Percentiles rank a stretch among this genome's conserved stretches.
These are phyloP conservation scores for Rhizoctonia solani DNA, from an alignment of 1,284 basidiomycete species.

Conservation along the genomic window DNA sequence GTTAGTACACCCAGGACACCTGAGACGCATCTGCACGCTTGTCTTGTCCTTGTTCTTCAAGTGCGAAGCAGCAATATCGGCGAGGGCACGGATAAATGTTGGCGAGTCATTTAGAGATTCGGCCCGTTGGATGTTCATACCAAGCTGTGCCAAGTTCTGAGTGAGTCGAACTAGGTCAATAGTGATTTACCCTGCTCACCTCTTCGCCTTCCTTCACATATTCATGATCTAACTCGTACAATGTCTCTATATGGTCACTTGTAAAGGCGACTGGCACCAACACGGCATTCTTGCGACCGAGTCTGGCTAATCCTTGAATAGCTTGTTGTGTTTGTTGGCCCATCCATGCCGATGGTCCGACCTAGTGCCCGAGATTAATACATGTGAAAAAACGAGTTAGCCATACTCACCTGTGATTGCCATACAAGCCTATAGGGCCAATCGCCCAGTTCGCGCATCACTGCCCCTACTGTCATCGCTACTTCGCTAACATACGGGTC, in stretches of 20 bases:
- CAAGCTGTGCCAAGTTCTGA: slow-evolving; percentile 62
- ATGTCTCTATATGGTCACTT: slow-evolving; percentile 98
- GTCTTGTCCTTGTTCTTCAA: slow-evolving; percentile 64
- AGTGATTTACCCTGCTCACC: slow-evolving; percentile 51
- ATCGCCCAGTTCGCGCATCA: slow-evolving; percentile 74
- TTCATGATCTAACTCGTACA: slow-evolving; percentile 96
- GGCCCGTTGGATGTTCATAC: slow-evolving; percentile 88
- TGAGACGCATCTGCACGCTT: slow-evolving; percentile 80
- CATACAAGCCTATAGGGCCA: slow-evolving; percentile 88
- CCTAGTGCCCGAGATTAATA: slow-evolving; percentile 44
- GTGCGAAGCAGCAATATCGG: slow-evolving; percentile 89
- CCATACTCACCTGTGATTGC: slow-evolving; percentile 73
- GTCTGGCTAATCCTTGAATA: slow-evolving; percentile 87
- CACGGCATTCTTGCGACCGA: slow-evolving; percentile 85
- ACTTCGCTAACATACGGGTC: slow-evolving; percentile 98
- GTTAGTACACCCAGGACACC: slow-evolving; percentile 94
- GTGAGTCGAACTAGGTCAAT: not conserved
- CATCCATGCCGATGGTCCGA: slow-evolving; percentile 98
- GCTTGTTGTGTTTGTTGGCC: slow-evolving; percentile 94
- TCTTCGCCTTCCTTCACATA: slow-evolving; percentile 89
- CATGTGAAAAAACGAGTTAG: not conserved
- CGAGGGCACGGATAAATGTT: slow-evolving; percentile 94
- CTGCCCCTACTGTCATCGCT: slow-evolving; percentile 86
- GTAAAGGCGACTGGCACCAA: slow-evolving; percentile 98
- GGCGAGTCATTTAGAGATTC: slow-evolving; percentile 98